A percentile compares a stretch with the other conserved stretches of the same genome.
phyloP scores from a whole-genome alignment of 345 rosid genomes.

The Syzygium grande region DNA sequence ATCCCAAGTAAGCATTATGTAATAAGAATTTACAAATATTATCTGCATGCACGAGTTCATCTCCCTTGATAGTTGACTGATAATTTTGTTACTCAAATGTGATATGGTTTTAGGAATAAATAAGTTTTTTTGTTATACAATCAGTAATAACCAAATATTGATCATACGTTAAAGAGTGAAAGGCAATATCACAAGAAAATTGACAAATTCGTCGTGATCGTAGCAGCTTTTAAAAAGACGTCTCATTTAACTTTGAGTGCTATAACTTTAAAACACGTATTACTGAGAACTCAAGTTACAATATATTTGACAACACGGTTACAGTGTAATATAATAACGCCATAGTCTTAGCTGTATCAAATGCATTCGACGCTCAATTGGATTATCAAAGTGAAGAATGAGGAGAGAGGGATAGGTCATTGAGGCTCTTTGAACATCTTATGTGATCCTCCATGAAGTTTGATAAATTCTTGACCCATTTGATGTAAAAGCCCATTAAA shows the following conservation, averaged over 20 bases:
- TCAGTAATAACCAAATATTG: no score
- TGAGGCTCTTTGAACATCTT: neutral
- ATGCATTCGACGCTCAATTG: no score
- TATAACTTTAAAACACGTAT: neutral
- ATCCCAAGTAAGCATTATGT: conserved; percentile 66
- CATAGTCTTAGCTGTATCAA: neutral
- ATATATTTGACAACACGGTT: neutral
- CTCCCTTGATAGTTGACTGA: neutral
- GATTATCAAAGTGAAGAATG: neutral
- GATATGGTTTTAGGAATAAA: no score
- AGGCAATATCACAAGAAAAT: no score
- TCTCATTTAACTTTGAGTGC: no score
- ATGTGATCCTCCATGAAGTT: neutral
- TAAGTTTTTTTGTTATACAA: no score
- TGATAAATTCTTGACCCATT: neutral
- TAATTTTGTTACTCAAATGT: no score
- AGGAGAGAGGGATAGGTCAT: no score
- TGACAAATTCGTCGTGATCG: no score
- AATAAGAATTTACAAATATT: neutral
- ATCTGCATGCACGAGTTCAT: neutral
- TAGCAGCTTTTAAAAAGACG: rapidly evolving
- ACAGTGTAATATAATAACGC: neutral
- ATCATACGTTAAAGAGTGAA: no score
- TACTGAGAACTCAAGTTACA: neutral
- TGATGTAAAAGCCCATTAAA: neutral